Evolutionary conservation across 495 filamentous ascomycete genomes (phyloP).

Genomic region (Paragyromitra xinjiangensis): DNA sequence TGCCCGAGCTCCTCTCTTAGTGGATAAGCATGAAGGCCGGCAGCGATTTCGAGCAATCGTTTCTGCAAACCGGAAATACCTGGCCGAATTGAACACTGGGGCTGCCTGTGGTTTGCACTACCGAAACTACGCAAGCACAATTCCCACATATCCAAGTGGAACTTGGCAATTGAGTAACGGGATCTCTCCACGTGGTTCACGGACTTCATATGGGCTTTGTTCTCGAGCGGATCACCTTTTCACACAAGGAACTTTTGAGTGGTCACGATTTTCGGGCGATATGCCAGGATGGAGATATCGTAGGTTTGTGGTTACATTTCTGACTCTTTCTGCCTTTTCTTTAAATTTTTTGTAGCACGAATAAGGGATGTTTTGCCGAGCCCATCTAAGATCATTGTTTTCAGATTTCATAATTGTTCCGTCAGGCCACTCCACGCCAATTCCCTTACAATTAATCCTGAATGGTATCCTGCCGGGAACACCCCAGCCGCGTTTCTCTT

Average conservation of each 20-base stretch:
- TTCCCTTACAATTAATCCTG: background rate
- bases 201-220: background rate
- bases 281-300: conserved; percentile 10
- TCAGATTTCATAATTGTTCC: conserved; percentile 4
- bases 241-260: background rate
- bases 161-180: conserved; percentile 18
- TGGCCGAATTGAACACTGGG: background rate
- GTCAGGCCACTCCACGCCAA: background rate
- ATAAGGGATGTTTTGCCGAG: background rate
- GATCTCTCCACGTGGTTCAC: background rate
- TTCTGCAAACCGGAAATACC: background rate
- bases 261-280: background rate
- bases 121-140: background rate
- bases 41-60: background rate
- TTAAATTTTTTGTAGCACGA: background rate
- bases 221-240: background rate
- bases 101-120: background rate
- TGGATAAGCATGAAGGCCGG: background rate
- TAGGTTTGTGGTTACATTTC: conserved; percentile 17
- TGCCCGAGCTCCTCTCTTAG: background rate
- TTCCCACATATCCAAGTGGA: background rate
- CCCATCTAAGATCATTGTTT: background rate
- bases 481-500: conserved; percentile 64
- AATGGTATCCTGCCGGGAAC: conserved; percentile 63
- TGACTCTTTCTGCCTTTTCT: background rate